Percentiles rank a stretch among this genome's conserved stretches.
phyloP scores from a whole-genome alignment of 441 rosid species.

The Mallotus repandus region DNA sequence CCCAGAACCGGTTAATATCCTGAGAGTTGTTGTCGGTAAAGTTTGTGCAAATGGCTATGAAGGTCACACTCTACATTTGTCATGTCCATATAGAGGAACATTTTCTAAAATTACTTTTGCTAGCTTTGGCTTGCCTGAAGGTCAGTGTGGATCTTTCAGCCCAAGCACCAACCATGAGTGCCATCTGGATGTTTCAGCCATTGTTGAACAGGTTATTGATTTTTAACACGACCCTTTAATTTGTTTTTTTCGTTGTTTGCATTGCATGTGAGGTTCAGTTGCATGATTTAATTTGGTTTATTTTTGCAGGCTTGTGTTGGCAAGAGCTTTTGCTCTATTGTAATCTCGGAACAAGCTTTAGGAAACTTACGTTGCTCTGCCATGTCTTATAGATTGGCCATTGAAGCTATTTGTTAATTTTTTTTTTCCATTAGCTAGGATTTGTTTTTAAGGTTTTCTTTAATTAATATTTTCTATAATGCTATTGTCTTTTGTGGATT shows the following conservation, averaged over 20 bases:
- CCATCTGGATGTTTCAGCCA: constrained; percentile 7
- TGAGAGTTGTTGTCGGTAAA: constrained; percentile 33
- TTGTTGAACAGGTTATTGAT: constrained; percentile 22
- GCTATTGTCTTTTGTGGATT: no score
- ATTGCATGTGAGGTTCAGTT: no score
- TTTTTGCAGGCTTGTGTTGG: constrained; percentile 47
- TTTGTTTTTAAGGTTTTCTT: no score
- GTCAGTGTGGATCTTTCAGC: constrained; percentile 47
- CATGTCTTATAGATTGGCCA: constrained; percentile 38
- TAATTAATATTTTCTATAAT: no score
- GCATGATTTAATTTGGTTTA: no score
- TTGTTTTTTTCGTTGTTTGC: no score
- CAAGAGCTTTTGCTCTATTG: no score
- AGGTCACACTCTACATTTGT: constrained; percentile 37
- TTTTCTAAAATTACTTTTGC: constrained; percentile 45
- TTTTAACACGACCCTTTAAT: no score
- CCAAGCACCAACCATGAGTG: constrained; percentile 29
- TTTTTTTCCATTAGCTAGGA: background rate
- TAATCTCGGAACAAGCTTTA: constrained; percentile 33
- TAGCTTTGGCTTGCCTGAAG: constrained; percentile 58
- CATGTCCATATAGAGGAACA: constrained; percentile 44
- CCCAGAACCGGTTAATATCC: constrained; percentile 43
- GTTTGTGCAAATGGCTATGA: constrained; percentile 44
- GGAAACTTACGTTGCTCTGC: constrained; percentile 37
- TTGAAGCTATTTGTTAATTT: constrained; percentile 45